Base-by-base conservation (phyloP, 768 basidiomycete species). In the Auricularia auricula-judae region DNA sequence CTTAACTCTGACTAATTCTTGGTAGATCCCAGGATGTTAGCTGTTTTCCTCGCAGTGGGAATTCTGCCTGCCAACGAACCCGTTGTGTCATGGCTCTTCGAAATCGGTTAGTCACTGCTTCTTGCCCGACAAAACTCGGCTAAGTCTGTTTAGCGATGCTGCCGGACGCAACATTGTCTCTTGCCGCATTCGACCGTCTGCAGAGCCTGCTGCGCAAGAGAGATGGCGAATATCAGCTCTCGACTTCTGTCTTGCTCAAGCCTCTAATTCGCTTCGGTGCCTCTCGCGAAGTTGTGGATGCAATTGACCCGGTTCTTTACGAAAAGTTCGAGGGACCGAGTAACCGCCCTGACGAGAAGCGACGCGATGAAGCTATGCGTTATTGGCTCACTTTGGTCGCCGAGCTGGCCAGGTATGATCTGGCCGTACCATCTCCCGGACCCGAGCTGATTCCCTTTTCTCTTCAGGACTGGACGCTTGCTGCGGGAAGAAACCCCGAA, bases 341-440 rank as follows among this genome's bases (percentile, higher is more conserved):
- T 44, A 68, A 16, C 36, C 80, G 78, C 62, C 76, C 76, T 59
- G 69, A 74, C 60, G 73, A 71, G 62, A 70, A 82, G 16, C 66
- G 69, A 18, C 54, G 63, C 5, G 70, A 75, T 4, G 84, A 86
- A 23, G 68, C 81, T 1, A 77, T 81, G 12, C 78, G 83, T 64
- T 70, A 43, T 5, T 61, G 42, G 61, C 14, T 34, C 39, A 12
- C 33, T 10, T 7, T 7, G 18, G 12, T 36, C 44, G 7, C 8
- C 42, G 42, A 10, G 12, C 12, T 36, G 36, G 43, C 36, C 42
- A 64, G 66, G 63, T 47, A 36, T 39, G 36, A 7, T 42, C 12
- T 42, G 39, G 39, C 39, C 39, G 12, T 8, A 42, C 39, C 39
- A 42, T 42, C 7, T 14, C 12, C 39, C 39, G 39, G 12, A 42